Evolutionary conservation across 495 filamentous ascomycete species (phyloP).

Genomic region (Chaetomidium leptoderma): DNA sequence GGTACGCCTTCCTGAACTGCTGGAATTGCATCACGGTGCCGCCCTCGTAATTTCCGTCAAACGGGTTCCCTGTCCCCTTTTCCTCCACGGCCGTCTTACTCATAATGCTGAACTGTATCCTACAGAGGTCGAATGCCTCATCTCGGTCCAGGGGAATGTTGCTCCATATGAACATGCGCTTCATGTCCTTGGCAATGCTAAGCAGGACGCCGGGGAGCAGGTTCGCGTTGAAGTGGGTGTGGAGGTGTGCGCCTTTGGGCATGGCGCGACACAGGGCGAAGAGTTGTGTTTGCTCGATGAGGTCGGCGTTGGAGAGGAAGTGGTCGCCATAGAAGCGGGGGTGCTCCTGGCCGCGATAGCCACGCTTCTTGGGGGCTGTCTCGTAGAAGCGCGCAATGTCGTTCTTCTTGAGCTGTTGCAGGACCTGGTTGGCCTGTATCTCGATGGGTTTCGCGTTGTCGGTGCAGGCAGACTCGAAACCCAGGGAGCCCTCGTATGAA

Average conservation of each 20-base stretch:
- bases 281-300: conserved; percentile 45
- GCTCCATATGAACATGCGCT: conserved; percentile 51
- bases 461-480: conserved; percentile 24
- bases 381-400: conserved; percentile 32
- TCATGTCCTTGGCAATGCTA: conserved; percentile 46
- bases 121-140: conserved; percentile 37
- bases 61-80: conserved; percentile 19
- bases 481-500: conserved; percentile 19
- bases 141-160: conserved; percentile 31
- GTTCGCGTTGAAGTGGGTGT: conserved; percentile 56
- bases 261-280: conserved; percentile 40
- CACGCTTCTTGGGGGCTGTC: conserved; percentile 17
- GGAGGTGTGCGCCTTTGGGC: conserved; percentile 54
- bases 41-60: conserved; percentile 25
- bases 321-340: conserved; percentile 40
- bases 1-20: conserved; percentile 32
- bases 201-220: conserved; percentile 47
- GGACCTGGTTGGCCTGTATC: conserved; percentile 29
- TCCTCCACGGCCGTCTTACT: conserved; percentile 23
- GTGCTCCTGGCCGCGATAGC: conserved; percentile 32
- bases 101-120: conserved; percentile 50
- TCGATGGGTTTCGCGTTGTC: conserved; percentile 20
- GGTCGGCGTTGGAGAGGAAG: conserved; percentile 45
- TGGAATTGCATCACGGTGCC: conserved; percentile 37
- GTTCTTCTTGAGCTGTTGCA: conserved; percentile 31